Percentiles rank a stretch among this genome's conserved stretches.
These are phyloP conservation scores for Mrakia hoshinonis DNA, from an alignment of 768 basidiomycete genomes.

Conservation along the genomic window DNA sequence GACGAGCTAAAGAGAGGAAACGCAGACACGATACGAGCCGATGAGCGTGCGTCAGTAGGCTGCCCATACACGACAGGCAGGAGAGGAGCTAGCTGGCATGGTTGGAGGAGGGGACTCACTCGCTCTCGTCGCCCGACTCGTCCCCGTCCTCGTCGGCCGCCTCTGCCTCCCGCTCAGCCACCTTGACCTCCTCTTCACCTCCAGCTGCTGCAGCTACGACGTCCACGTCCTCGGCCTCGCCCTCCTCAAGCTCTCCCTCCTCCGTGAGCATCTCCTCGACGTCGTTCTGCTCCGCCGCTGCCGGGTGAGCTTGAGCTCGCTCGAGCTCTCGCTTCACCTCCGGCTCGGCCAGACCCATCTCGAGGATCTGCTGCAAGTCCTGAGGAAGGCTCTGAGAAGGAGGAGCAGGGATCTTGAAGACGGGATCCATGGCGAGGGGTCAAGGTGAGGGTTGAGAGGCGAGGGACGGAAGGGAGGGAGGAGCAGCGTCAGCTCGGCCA, in stretches of 20 bases:
- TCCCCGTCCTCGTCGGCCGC: background rate
- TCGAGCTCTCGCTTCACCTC: background rate
- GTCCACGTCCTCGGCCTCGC: background rate
- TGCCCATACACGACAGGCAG: too few species aligned
- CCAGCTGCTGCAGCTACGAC: background rate
- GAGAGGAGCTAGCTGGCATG: background rate
- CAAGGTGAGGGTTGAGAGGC: too few species aligned
- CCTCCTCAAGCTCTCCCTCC: background rate
- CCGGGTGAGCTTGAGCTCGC: background rate
- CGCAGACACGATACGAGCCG: too few species aligned
- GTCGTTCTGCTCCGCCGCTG: background rate
- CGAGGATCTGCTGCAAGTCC: constrained; percentile 17
- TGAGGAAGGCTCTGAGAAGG: constrained; percentile 12
- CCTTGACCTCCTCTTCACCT: background rate
- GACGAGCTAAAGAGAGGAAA: background rate
- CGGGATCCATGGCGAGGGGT: background rate
- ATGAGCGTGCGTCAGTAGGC: too few species aligned
- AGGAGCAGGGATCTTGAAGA: background rate
- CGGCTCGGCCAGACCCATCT: background rate
- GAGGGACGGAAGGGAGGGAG: too few species aligned
- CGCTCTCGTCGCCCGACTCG: background rate
- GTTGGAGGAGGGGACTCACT: background rate
- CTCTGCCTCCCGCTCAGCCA: background rate
- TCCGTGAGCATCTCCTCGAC: background rate
- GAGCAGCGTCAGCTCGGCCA: too few species aligned